Base-by-base conservation (phyloP, 1,139 yeast genomes). In the Taiozyma sp. region DNA sequence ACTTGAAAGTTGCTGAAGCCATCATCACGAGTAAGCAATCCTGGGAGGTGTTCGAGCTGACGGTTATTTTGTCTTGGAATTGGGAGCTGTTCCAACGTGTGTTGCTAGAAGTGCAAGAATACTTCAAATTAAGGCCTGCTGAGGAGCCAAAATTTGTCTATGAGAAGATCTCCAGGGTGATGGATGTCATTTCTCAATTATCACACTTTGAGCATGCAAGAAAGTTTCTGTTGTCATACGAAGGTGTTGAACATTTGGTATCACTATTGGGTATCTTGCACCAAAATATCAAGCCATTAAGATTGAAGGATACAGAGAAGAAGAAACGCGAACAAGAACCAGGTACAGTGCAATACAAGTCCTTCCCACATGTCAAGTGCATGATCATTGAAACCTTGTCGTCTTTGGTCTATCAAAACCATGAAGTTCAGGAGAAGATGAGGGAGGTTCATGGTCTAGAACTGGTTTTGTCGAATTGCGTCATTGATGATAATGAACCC, bases 401-500 rank as follows among this genome's bases (percentile, higher is more conserved):
- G 0, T 76, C 76, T 50, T 66, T 90, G 48, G 73, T 78, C 0
- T 77, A 76, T 55, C 73, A 76, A 2, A 77, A 83, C 48, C 71
- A 69, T 49, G 72, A 71, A 4, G 76, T 80, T 2, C 97, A 92
- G 64, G 93, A 92, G 54, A 65, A 70, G 46, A 74, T 88, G 28
- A 74, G 97, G 45, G 78, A 78, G 40, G 62, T 74, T 1, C 89
- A 86, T 48, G 96, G 92, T 0, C 67, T 93, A 10, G 87, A 83
- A 51, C 68, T 89, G 23, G 75, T 92, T 0, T 71, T 93, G 28
- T 87, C 95, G 2, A 87, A 84, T 59, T 91, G 97, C 69, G 79
- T 86, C 42, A 84, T 93, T 46, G 99, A 93, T 66, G 85, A 83
- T 48, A 83, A 87, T 63, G 95, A 93, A 62, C 98, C 98, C 0